Percentiles rank a stretch among this genome's conserved stretches.
Conservation (phyloP, 1,284 basidiomycete species). For the Rhizoctonia solani region DNA sequence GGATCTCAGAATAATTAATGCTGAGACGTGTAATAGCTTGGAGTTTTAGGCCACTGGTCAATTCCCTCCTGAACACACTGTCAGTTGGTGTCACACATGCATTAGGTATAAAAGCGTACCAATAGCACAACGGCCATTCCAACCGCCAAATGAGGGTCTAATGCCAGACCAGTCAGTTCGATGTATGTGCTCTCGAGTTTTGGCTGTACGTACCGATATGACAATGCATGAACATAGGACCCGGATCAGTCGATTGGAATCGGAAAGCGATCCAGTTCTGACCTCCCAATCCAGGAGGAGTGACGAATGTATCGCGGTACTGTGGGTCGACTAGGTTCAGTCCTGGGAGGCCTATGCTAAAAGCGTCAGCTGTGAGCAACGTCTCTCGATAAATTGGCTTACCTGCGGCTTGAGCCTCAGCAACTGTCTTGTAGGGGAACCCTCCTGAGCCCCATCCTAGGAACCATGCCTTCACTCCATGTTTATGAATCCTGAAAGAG, state of each 20-base stretch:
- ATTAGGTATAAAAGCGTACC: not conserved
- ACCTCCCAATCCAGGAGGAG: constrained; percentile 8
- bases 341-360: not conserved
- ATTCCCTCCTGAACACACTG: constrained; percentile 1
- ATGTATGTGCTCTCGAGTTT: not conserved
- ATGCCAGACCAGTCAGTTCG: not conserved
- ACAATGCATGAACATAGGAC: constrained; percentile 22
- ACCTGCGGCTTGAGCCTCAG: constrained; percentile 20
- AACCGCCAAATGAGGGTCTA: constrained; percentile 27
- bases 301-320: constrained; percentile 25
- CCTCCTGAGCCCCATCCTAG: constrained; percentile 18
- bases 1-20: no score
- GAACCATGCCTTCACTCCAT: constrained; percentile 21
- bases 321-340: constrained; percentile 28
- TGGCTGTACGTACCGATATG: constrained; percentile 10
- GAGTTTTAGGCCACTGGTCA: constrained; percentile 12
- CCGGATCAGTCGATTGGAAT: constrained; percentile 21
- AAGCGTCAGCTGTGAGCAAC: not conserved
- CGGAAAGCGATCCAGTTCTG: constrained; percentile 30
- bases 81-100: not conserved
- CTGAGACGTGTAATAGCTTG: not conserved
- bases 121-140: constrained; percentile 18
- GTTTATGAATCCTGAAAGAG: constrained; percentile 6
- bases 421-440: constrained; percentile 22
- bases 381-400: not conserved